These are phyloP conservation scores for Trichoderma breve DNA, from an alignment of 2,329 filamentous ascomycete genomes.

Conservation along the genomic window DNA sequence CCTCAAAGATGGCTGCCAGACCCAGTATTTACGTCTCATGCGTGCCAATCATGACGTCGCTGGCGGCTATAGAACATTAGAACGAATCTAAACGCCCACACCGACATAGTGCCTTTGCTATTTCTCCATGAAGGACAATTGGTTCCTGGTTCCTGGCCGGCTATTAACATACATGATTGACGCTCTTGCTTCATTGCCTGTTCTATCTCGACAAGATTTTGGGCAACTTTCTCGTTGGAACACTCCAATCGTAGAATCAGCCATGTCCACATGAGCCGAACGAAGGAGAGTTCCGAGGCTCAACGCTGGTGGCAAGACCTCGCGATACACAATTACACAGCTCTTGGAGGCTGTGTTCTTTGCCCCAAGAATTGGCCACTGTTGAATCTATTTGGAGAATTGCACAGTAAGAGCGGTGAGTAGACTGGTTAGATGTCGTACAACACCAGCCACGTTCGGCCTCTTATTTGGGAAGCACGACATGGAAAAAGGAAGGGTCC, in stretches of 20 bases:
- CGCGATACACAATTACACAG: slow-evolving; percentile 6
- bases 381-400: background rate
- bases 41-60: slow-evolving; percentile 14
- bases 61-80: background rate
- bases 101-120: background rate
- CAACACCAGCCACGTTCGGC: slow-evolving; percentile 15
- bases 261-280: background rate
- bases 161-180: background rate
- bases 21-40: slow-evolving; percentile 7
- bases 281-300: background rate
- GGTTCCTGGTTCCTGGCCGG: slow-evolving; percentile 1
- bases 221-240: too few relatives aligned
- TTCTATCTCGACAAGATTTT: background rate
- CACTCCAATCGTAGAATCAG: too few relatives aligned
- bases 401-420: slow-evolving; percentile 16
- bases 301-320: background rate
- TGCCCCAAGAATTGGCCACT: background rate
- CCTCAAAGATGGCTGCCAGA: background rate
- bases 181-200: background rate
- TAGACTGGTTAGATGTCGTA: background rate
- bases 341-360: background rate
- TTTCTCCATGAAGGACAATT: background rate
- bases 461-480: background rate
- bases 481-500: background rate
- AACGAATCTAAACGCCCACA: background rate